Base-by-base conservation (phyloP, 163 green algal species). In the Trebouxia gelatinosa region DNA sequence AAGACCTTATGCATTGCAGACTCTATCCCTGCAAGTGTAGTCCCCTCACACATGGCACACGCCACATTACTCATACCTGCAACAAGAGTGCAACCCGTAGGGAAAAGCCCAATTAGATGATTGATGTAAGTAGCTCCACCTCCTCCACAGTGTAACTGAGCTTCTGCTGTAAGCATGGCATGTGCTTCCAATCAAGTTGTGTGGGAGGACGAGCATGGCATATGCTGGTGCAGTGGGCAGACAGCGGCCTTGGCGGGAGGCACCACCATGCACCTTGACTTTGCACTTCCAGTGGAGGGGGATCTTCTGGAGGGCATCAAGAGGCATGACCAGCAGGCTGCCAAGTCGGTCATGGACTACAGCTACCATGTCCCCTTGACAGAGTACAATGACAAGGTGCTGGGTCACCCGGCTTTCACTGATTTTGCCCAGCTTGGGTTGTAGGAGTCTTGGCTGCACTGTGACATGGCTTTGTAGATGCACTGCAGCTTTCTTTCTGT, bases 251-350 rank as follows among this genome's bases (percentile, higher is more conserved):
- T 98, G 59, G 94, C 95, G 29, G 95, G 95, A 2, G 95, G 95
- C 19, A 98, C 95, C 6, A 98, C 95, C 40, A 96, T 97, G 89
- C 91, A 97, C 88, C 97, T 99, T 37, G 95, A 99, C 78, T 98
- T 98, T 91, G 95, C 89, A n/a, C 85, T 99, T 64, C 95, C 95
- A 0, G 79, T 94, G 4, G 78, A 94, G 37, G 85, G 91, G 46
- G 86, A 95, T 87, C 78, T 98, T n/a, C 34, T 85, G 67, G 66
- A 72, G 23, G 96, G 94, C 7, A 93, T 91, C 31, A 48, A 88
- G n/a, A 75, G 79, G 58, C 98, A 91, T 77, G 82, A 90, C 81
- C 26, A 78, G 5, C 94, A 95, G 77, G 87, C 88, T 0, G 35
- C 83, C 40, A 85, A 79, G 0, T 77, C 50, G 90, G 92, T 84